Conservation (phyloP, 495 filamentous ascomycete genomes). For the Letharia lupina region DNA sequence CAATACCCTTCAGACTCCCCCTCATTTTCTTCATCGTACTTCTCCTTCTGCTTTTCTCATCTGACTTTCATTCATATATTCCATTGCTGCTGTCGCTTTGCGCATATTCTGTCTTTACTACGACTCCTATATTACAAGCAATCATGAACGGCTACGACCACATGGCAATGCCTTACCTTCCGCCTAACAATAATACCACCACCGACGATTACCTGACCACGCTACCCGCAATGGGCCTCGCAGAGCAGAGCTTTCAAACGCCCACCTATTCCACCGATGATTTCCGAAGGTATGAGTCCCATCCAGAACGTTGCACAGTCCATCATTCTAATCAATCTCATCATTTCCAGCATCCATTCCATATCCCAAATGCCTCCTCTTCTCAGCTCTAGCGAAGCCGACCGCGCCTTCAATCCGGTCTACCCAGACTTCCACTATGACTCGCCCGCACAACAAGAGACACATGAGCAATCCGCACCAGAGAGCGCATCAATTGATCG, state of each 20-base stretch:
- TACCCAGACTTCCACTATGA: slow-evolving; percentile 21
- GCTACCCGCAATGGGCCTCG: slow-evolving; percentile 46
- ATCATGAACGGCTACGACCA: slow-evolving; percentile 57
- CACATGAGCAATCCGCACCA: slow-evolving; percentile 23
- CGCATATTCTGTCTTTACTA: slow-evolving; percentile 9
- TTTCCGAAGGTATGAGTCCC: slow-evolving; percentile 12
- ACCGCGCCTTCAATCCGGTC: slow-evolving; percentile 8
- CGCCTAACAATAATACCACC: slow-evolving; percentile 41
- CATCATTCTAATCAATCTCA: neutral
- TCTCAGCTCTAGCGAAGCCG: slow-evolving; percentile 10
- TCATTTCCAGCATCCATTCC: neutral
- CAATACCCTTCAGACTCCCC: neutral
- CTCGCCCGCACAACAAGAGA: slow-evolving; percentile 19
- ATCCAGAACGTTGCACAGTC: neutral
- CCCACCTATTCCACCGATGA: slow-evolving; percentile 11
- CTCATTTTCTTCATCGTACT: neutral
- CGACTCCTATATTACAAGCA: neutral
- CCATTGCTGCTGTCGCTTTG: neutral
- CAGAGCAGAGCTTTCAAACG: slow-evolving; percentile 38
- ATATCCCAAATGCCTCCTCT: slow-evolving; percentile 12
- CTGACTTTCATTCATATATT: neutral
- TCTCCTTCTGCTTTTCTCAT: neutral
- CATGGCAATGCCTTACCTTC: slow-evolving; percentile 53
- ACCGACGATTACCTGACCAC: slow-evolving; percentile 47
- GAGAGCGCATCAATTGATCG: slow-evolving; percentile 48